phyloP scores from a whole-genome alignment of 176 grass and related monocot genomes.

The Musa beccarii region DNA sequence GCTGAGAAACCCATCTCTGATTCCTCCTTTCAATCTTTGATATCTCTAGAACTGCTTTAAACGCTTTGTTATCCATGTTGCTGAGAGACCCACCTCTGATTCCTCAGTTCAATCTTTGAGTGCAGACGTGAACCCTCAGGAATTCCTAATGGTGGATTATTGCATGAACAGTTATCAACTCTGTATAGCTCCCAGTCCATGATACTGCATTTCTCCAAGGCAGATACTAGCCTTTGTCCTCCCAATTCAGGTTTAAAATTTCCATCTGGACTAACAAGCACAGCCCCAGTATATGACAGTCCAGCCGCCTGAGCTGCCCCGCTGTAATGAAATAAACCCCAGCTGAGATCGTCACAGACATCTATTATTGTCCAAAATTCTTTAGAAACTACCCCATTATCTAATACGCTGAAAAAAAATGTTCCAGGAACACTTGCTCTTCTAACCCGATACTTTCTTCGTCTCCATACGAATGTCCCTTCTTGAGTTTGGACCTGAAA shows the following conservation, averaged over 20 bases:
- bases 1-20: conserved; percentile 6
- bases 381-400: conserved; percentile 87
- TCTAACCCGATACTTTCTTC: conserved; percentile 62
- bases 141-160: conserved; percentile 49
- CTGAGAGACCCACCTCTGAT: conserved; percentile 9
- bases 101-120: conserved; percentile 38
- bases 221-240: conserved; percentile 33
- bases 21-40: conserved; percentile 38
- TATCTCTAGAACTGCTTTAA: too few species aligned
- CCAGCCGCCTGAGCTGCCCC: conserved; percentile 72
- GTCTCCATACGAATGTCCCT: conserved; percentile 66
- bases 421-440: conserved; percentile 64
- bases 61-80: background rate
- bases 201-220: conserved; percentile 68
- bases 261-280: conserved; percentile 80
- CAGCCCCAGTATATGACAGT: conserved; percentile 72
- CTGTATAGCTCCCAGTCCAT: conserved; percentile 84
- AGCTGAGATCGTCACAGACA: conserved; percentile 70
- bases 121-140: conserved; percentile 66
- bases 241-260: conserved; percentile 39
- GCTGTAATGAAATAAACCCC: conserved; percentile 89
- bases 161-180: conserved; percentile 75
- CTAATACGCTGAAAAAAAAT: conserved; percentile 91
- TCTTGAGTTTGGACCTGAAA: conserved; percentile 88
- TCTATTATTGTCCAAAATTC: conserved; percentile 91